Conservation (phyloP, 768 basidiomycete genomes). For the Russula olivacea region DNA sequence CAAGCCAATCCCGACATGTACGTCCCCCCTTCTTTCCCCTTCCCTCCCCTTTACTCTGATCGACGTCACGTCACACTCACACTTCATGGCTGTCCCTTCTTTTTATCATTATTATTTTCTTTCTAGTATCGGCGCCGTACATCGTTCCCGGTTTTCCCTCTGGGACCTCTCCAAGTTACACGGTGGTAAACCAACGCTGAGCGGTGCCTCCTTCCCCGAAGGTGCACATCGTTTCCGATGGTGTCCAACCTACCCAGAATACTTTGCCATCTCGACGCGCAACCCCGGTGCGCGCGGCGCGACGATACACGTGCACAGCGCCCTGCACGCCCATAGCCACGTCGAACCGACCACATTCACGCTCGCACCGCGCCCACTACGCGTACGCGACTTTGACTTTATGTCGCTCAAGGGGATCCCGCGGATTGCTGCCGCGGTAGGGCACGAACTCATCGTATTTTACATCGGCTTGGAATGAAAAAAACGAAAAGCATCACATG, state of each 20-base stretch:
- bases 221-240: conserved; percentile 71
- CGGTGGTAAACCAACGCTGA: conserved; percentile 66
- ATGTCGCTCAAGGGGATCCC: conserved; percentile 54
- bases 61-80: not conserved
- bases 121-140: conserved; percentile 66
- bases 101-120: no score
- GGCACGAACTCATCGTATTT: conserved; percentile 52
- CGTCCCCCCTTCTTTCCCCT: conserved; percentile 27
- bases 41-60: not conserved
- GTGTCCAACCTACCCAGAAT: conserved; percentile 70
- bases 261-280: conserved; percentile 69
- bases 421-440: conserved; percentile 62
- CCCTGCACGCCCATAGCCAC: conserved; percentile 46
- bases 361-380: conserved; percentile 56
- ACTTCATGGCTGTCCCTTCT: not conserved
- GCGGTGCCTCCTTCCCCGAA: conserved; percentile 58
- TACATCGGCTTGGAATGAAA: conserved; percentile 56
- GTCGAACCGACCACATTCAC: conserved; percentile 56
- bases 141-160: conserved; percentile 62
- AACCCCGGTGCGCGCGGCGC: conserved; percentile 38
- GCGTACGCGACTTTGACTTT: conserved; percentile 74
- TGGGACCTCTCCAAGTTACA: conserved; percentile 71
- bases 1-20: conserved; percentile 67
- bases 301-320: conserved; percentile 62
- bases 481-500: not conserved